Base-by-base conservation (phyloP, 306 rosid genomes). In the Calophaca sinica region DNA sequence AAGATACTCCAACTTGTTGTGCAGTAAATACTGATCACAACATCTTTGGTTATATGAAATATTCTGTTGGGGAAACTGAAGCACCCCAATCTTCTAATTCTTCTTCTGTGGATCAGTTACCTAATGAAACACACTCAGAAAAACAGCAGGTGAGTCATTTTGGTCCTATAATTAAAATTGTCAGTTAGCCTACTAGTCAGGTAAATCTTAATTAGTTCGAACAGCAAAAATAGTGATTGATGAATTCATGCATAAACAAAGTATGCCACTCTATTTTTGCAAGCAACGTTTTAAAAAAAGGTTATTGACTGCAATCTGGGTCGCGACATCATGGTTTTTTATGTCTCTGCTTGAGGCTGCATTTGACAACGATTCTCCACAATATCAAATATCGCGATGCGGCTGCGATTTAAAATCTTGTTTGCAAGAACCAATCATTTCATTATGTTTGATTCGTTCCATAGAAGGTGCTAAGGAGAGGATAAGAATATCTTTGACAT, bases 141-240 rank as follows among this genome's bases (percentile, higher is more conserved):
- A 70, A 50, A 14, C 45, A 53, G 26, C 49, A 83, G 91, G 96
- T 90, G 12, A 68, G 84, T 78, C 20, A 55, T 33, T 60, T 35
- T 63, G 15, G 28, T 72, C 35, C 52, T 75, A 46, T 75, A 57
- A 14, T 26, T 10, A n/a, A 31, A 10, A 58, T 31, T 10, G 4
- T 28, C 0, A 39, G 26, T 29, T 46, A 46, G n/a, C 54, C 70
- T 15, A 44, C 29, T 45, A 5, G 5, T 66, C 2, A 46, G 26
- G 26, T 20, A 20, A 20, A 20, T 20, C 26, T 20, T 20, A 20
- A 20, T 20, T 20, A 20, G 26, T 20, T 1, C 26, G 1, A 20
- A 20, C 26, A 20, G 26, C 26, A 20, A 20, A 20, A 20, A 20
- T 20, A 20, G 26, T 20, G 26, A 20, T 20, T 20, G 26, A 1